A percentile compares a stretch with the other conserved stretches of the same genome.
Conservation (phyloP, 1,284 basidiomycete species). For the Sporisorium exsertum region DNA sequence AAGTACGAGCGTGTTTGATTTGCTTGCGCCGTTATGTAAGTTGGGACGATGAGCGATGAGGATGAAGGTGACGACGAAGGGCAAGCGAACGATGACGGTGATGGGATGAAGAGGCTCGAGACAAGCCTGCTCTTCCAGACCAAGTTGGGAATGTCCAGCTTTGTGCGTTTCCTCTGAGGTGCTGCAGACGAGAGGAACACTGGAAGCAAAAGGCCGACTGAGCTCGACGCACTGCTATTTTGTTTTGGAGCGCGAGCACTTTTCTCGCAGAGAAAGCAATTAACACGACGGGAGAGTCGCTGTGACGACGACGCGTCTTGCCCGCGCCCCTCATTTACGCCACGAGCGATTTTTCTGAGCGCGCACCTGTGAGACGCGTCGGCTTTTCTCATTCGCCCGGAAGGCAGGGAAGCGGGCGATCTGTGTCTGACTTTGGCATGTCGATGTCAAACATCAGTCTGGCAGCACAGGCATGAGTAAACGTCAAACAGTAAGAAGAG, state of each 20-base stretch:
- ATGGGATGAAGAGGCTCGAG: neutral
- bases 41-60: neutral
- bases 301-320: slow-evolving; percentile 30
- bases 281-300: slow-evolving; percentile 34
- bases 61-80: neutral
- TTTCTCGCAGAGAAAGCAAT: slow-evolving; percentile 20
- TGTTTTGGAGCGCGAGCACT: slow-evolving; percentile 9
- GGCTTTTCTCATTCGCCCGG: neutral
- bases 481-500: neutral
- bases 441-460: neutral
- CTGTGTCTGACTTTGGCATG: neutral
- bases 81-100: neutral
- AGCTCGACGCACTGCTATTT: neutral
- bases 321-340: slow-evolving; percentile 28
- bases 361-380: neutral
- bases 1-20: too few species aligned
- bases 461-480: neutral
- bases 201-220: neutral
- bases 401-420: neutral
- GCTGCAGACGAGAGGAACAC: neutral
- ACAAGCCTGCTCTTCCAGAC: neutral
- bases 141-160: neutral
- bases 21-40: neutral
- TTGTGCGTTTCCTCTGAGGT: neutral
- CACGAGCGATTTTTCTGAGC: neutral